Base-by-base conservation (phyloP, 176 grass and related monocot species). In the sorghum (Sorghum bicolor) region DNA sequence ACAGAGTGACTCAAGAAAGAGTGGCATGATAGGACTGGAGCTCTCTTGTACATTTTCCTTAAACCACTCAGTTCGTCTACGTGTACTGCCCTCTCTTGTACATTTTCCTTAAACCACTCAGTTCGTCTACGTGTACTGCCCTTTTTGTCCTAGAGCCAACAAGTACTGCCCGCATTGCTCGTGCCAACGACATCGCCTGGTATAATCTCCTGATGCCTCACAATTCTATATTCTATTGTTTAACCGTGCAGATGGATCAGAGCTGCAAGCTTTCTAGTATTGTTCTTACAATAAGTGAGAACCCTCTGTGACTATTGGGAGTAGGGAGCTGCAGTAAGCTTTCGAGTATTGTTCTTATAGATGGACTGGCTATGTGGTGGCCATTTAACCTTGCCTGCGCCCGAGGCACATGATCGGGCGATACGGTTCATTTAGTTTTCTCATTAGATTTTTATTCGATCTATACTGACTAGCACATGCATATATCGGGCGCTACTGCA, bases 111-210 rank as follows among this genome's bases (percentile, higher is more conserved):
- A n/a, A n/a, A n/a, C n/a, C n/a, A n/a, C n/a, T n/a, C n/a, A n/a
- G n/a, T n/a, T n/a, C n/a, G n/a, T n/a, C n/a, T n/a, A n/a, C n/a
- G n/a, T n/a, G n/a, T n/a, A n/a, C n/a, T n/a, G n/a, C n/a, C n/a
- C n/a, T n/a, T n/a, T n/a, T n/a, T n/a, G n/a, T n/a, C n/a, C n/a
- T n/a, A 4, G 45, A 50, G 15, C 45, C 44, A 16, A 47, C 13
- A 48, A 45, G 13, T 50, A 17, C 16, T 19, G 1, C 5, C n/a
- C 0, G 1, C 0, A 1, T 2, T 8, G 19, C 5, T 0, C 1
- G 2, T 53, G 48, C 48, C 6, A 19, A n/a, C 7, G 8, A 22
- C 50, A 55, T 52, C 48, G 20, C 48, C 16, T 52, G 20, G 5
- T 22, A 2, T 53, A 9, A 55, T 55, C 52, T 55, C 20, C 52